These are phyloP conservation scores for Besnoitia besnoiti DNA, from an alignment of 169 alveolate species.

Conservation along the genomic window DNA sequence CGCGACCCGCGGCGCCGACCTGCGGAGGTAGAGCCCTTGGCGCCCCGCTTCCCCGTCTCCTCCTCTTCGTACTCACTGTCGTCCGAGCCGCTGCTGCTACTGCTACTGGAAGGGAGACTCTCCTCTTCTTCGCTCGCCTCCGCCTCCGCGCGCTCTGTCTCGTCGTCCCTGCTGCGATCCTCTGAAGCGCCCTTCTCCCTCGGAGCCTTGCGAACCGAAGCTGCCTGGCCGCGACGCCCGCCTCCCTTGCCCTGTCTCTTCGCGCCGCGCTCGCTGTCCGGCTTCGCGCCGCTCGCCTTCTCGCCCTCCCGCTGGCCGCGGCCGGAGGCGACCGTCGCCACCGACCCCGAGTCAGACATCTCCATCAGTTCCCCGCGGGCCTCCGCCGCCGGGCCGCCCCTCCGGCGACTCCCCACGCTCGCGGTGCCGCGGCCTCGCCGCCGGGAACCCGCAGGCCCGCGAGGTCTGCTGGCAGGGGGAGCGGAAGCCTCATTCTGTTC, in stretches of 20 bases:
- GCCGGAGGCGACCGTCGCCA: background rate
- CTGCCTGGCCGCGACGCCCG: background rate
- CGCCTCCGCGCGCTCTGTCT: background rate
- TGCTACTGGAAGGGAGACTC: background rate
- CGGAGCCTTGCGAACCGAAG: no score
- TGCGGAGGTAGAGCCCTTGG: background rate
- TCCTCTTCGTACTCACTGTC: slow-evolving; percentile 23
- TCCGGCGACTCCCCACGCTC: background rate
- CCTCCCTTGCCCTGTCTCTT: background rate
- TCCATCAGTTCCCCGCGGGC: background rate
- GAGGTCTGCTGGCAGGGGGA: background rate
- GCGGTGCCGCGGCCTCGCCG: background rate
- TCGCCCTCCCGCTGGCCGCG: background rate
- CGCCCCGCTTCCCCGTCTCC: background rate
- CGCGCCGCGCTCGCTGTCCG: background rate
- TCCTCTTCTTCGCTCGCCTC: background rate
- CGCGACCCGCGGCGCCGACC: background rate
- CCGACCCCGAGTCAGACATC: background rate
- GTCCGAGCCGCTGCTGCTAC: slow-evolving; percentile 21
- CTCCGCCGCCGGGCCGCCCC: background rate
- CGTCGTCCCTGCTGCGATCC: no score
- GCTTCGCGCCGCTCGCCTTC: background rate
- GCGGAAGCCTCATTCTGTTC: background rate
- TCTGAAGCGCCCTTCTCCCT: no score
- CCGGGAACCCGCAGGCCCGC: background rate